A percentile compares a stretch with the other conserved stretches of the same genome.
These are phyloP conservation scores for Colletotrichum salicis DNA, from an alignment of 2,329 filamentous ascomycete species.

Conservation along the genomic window DNA sequence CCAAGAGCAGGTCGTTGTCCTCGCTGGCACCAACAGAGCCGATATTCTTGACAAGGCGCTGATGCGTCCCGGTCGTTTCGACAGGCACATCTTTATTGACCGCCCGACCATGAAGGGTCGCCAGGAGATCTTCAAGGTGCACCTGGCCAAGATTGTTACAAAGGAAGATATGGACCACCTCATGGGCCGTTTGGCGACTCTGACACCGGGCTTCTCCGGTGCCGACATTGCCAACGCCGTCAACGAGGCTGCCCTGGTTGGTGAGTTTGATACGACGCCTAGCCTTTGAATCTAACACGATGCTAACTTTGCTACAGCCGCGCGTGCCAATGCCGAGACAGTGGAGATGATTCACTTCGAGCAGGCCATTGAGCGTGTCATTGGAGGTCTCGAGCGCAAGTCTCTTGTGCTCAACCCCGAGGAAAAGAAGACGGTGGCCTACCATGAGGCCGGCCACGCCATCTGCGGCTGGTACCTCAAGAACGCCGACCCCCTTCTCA, in stretches of 20 bases:
- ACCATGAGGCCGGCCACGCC: slow-evolving; percentile 97
- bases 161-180: slow-evolving; percentile 89
- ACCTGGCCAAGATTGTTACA: slow-evolving; percentile 94
- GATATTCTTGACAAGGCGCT: slow-evolving; percentile 95
- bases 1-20: slow-evolving; percentile 92
- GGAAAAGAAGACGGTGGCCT: slow-evolving; percentile 96
- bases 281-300: neutral
- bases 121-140: slow-evolving; percentile 95
- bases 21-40: slow-evolving; percentile 95
- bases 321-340: slow-evolving; percentile 80
- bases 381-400: slow-evolving; percentile 97
- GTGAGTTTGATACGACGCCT: slow-evolving; percentile 62
- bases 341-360: slow-evolving; percentile 95
- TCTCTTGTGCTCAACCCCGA: slow-evolving; percentile 91
- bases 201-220: slow-evolving; percentile 96
- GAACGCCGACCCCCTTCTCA: slow-evolving; percentile 95
- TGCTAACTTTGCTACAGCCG: slow-evolving; percentile 71
- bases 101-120: slow-evolving; percentile 95
- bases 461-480: slow-evolving; percentile 99
- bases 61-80: slow-evolving; percentile 93
- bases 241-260: slow-evolving; percentile 96
- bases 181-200: slow-evolving; percentile 85
- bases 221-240: slow-evolving; percentile 99
- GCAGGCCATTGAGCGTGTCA: slow-evolving; percentile 95
- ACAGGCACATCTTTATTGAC: slow-evolving; percentile 95